Evolutionary conservation across 2,329 filamentous ascomycete species (phyloP).

Genomic region (Ceratocystis cacaofunesta): DNA sequence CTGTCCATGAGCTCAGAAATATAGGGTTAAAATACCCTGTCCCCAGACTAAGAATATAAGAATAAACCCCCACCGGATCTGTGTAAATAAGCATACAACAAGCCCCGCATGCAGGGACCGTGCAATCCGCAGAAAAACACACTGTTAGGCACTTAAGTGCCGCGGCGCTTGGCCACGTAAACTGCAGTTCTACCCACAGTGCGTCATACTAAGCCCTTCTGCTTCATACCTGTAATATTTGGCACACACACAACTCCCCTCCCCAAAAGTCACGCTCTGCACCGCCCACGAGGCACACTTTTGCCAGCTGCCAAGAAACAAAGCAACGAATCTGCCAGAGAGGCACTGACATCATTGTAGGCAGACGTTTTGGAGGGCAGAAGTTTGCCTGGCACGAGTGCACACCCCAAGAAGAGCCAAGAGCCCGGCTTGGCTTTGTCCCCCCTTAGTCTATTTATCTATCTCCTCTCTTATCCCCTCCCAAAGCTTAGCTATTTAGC

Average conservation of each 20-base stretch:
- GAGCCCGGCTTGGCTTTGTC: neutral
- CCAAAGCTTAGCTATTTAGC: neutral
- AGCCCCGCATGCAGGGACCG: neutral
- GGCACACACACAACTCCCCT: neutral
- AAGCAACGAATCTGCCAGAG: neutral
- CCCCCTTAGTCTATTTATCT: neutral
- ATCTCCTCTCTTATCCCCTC: neutral
- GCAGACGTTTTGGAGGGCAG: neutral
- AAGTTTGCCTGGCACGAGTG: neutral
- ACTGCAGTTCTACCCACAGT: neutral
- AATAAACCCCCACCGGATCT: neutral
- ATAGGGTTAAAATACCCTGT: too few relatives aligned
- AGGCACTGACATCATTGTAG: conserved; percentile 4
- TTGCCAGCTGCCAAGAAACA: neutral
- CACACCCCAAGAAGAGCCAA: neutral
- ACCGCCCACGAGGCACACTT: conserved; percentile 9
- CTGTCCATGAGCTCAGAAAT: too few relatives aligned
- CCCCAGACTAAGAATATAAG: neutral
- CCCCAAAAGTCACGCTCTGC: neutral
- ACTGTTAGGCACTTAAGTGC: neutral
- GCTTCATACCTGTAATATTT: neutral
- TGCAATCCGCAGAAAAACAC: neutral
- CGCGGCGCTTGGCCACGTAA: too few relatives aligned
- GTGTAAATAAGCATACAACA: neutral
- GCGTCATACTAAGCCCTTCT: neutral